These are phyloP conservation scores for Talaromyces amestolkiae DNA, from an alignment of 2,329 filamentous ascomycete genomes.

Conservation along the genomic window DNA sequence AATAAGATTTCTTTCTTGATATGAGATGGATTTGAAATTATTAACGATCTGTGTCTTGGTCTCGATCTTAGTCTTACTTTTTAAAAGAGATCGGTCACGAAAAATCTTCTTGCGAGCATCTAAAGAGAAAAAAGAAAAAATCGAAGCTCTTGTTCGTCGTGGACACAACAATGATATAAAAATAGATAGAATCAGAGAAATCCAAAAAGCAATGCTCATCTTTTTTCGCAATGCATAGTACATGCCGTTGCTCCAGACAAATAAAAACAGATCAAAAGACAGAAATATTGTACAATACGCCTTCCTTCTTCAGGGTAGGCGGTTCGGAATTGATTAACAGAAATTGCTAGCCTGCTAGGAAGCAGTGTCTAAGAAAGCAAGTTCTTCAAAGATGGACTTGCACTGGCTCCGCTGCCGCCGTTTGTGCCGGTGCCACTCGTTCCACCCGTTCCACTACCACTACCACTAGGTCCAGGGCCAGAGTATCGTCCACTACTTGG, in stretches of 20 bases:
- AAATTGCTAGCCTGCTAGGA: neutral
- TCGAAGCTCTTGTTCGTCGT: neutral
- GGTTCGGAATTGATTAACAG: neutral
- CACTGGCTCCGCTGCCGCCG: slow-evolving; percentile 61
- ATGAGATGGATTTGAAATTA: neutral
- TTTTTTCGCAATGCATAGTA: slow-evolving; percentile 1
- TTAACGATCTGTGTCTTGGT: neutral
- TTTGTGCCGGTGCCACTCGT: slow-evolving; percentile 11
- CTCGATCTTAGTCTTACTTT: neutral
- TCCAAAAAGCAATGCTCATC: slow-evolving; percentile 7
- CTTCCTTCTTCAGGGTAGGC: neutral
- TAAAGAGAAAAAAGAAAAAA: neutral
- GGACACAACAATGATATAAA: slow-evolving; percentile 1
- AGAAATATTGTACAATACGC: slow-evolving; percentile 12
- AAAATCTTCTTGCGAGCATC: neutral
- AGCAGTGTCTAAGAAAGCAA: slow-evolving; percentile 57
- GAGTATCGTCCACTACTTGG: slow-evolving; percentile 30
- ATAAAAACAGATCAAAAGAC: neutral
- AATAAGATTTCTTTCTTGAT: neutral
- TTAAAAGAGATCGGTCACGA: neutral
- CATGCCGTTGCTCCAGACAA: neutral
- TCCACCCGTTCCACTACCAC: neutral
- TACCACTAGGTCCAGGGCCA: slow-evolving; percentile 23
- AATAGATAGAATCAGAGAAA: neutral
- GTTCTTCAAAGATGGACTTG: slow-evolving; percentile 73